Evolutionary conservation across 2,329 filamentous ascomycete species (phyloP).

Genomic region (Chrysoporthe cubensis): DNA sequence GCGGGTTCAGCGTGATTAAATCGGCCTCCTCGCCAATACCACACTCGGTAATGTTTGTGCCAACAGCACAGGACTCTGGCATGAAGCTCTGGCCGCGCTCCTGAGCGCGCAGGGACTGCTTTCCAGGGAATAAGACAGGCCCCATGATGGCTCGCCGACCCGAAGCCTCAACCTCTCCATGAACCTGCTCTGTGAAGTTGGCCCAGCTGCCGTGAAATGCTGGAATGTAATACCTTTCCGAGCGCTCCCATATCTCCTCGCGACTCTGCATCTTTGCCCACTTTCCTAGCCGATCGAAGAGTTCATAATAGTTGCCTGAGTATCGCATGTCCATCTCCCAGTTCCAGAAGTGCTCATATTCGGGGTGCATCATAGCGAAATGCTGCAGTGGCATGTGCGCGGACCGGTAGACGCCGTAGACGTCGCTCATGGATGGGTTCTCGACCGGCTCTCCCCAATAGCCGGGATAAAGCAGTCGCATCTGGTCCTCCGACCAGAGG

Average conservation of each 20-base stretch:
- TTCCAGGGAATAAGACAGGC: conserved; percentile 58
- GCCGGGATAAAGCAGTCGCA: conserved; percentile 75
- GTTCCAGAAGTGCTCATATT: conserved; percentile 72
- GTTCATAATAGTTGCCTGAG: conserved; percentile 71
- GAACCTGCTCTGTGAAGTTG: conserved; percentile 69
- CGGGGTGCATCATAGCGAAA: conserved; percentile 64
- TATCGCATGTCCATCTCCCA: conserved; percentile 72
- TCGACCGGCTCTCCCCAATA: conserved; percentile 71
- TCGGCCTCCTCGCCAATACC: conserved; percentile 75
- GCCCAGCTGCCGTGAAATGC: conserved; percentile 71
- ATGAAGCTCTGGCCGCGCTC: conserved; percentile 57
- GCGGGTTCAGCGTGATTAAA: conserved; percentile 76
- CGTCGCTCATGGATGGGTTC: conserved; percentile 58
- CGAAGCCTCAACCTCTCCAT: conserved; percentile 59
- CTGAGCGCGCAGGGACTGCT: conserved; percentile 52
- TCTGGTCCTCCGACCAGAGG: conserved; percentile 84
- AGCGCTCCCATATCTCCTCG: conserved; percentile 77
- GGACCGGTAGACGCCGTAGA: conserved; percentile 72
- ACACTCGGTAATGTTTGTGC: conserved; percentile 57
- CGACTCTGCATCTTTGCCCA: conserved; percentile 73
- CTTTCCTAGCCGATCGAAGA: conserved; percentile 68
- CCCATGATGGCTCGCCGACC: conserved; percentile 69
- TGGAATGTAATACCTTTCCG: conserved; percentile 77
- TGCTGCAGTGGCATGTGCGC: conserved; percentile 67
- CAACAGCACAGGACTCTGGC: conserved; percentile 57